Conservation (phyloP, 805 yeast genomes). For the Ogataea saltuana region DNA sequence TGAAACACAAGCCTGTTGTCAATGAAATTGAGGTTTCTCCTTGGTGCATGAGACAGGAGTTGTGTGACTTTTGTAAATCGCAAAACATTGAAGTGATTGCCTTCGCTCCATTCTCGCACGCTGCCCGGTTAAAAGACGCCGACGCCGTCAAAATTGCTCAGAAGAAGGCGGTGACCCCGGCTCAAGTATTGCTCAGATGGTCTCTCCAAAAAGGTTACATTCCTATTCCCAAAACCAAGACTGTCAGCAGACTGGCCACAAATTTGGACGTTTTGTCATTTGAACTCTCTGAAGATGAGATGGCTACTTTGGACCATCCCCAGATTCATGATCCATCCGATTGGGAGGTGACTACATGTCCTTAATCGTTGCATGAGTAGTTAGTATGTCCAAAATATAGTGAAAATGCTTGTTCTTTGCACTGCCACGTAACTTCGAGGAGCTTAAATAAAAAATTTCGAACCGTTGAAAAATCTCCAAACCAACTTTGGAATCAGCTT, state of each 20-base stretch:
- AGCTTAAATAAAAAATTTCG: neutral
- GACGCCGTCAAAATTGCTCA: constrained; percentile 50
- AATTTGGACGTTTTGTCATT: constrained; percentile 60
- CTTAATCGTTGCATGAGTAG: constrained; percentile 29
- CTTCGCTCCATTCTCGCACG: constrained; percentile 73
- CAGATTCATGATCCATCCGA: constrained; percentile 69
- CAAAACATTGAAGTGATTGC: constrained; percentile 68
- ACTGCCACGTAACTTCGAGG: neutral
- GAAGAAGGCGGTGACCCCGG: constrained; percentile 50
- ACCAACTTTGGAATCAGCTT: neutral
- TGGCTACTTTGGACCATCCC: constrained; percentile 46
- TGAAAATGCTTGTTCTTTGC: neutral
- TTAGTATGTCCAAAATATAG: neutral
- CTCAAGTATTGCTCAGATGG: constrained; percentile 74
- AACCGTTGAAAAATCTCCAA: neutral
- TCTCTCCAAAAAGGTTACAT: constrained; percentile 68
- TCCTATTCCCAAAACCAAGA: constrained; percentile 68
- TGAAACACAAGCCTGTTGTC: constrained; percentile 62
- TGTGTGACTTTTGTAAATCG: constrained; percentile 58
- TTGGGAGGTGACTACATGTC: constrained; percentile 71
- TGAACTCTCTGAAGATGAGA: constrained; percentile 43
- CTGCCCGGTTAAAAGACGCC: constrained; percentile 57
- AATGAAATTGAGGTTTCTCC: constrained; percentile 86
- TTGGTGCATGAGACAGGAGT: constrained; percentile 69
- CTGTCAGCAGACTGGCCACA: constrained; percentile 48